Percentiles rank a stretch among this genome's conserved stretches.
Evolutionary conservation across 1,139 yeast species (phyloP).

Genomic region (Saccharomyces pastorianus): DNA sequence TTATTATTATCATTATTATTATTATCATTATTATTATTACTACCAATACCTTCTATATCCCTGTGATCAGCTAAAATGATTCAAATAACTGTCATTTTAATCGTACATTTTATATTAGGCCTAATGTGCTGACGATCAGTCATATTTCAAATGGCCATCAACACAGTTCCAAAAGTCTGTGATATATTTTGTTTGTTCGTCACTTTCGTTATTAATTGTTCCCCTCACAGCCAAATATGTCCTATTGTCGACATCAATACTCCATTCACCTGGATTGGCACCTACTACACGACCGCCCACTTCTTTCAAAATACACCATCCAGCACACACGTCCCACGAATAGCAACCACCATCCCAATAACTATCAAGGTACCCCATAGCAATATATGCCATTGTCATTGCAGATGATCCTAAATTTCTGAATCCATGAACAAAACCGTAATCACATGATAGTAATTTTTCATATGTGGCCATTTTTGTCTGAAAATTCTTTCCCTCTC

Average conservation of each 20-base stretch:
- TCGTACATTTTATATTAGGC: neutral
- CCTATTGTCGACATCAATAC: constrained; percentile 41
- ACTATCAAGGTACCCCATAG: constrained; percentile 47
- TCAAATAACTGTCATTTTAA: neutral
- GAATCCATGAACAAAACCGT: constrained; percentile 51
- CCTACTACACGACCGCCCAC: constrained; percentile 51
- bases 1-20: constrained; percentile 2
- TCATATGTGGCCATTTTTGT: constrained; percentile 42
- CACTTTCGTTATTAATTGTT: constrained; percentile 24
- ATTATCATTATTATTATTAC: neutral
- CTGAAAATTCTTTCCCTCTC: constrained; percentile 42
- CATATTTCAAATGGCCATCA: constrained; percentile 38
- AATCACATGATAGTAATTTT: constrained; percentile 38
- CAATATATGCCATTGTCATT: constrained; percentile 46
- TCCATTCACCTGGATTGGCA: constrained; percentile 44
- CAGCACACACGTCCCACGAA: constrained; percentile 61
- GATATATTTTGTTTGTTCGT: constrained; percentile 37
- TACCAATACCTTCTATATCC: neutral
- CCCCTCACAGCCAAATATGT: constrained; percentile 49
- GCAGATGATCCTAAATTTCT: constrained; percentile 56
- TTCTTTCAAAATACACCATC: constrained; percentile 51
- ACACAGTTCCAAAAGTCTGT: constrained; percentile 43
- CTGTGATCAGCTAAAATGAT: neutral
- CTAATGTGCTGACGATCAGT: constrained; percentile 5
- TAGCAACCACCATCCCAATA: constrained; percentile 63